Evolutionary conservation across 345 rosid species (phyloP).

Genomic region (Laguncularia racemosa): DNA sequence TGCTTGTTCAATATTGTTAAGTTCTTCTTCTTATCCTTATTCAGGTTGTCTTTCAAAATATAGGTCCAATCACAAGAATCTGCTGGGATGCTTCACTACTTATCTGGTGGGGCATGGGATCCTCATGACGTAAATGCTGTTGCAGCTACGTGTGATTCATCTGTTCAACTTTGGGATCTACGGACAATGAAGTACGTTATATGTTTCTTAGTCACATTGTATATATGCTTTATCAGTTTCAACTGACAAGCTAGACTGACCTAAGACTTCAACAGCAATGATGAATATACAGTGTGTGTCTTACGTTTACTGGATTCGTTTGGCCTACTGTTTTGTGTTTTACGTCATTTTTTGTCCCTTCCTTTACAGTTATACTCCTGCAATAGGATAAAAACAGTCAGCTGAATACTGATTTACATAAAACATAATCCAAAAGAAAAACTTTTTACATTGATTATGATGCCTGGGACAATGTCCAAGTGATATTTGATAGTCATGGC

Average conservation of each 20-base stretch:
- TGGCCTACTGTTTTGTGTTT: too few relatives aligned
- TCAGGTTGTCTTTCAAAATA: constrained; percentile 20
- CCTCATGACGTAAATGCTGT: constrained; percentile 75
- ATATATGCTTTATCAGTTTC: background rate
- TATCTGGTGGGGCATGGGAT: constrained; percentile 94
- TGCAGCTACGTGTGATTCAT: constrained; percentile 79
- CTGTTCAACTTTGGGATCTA: constrained; percentile 85
- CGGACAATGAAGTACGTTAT: constrained; percentile 66
- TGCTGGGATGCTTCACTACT: constrained; percentile 71
- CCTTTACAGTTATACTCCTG: too few relatives aligned
- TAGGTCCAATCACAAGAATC: constrained; percentile 79
- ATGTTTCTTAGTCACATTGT: constrained; percentile 5
- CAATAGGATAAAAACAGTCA: too few relatives aligned
- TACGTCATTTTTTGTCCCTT: too few relatives aligned
- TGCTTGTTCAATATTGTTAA: too few relatives aligned
- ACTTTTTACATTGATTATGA: too few relatives aligned
- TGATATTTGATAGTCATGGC: too few relatives aligned
- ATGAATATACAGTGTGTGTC: background rate
- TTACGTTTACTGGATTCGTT: too few relatives aligned
- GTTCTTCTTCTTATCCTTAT: constrained; percentile 11
- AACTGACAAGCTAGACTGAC: background rate
- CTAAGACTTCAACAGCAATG: background rate
- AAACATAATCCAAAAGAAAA: too few relatives aligned
- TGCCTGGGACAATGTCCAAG: too few relatives aligned
- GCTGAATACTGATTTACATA: too few relatives aligned